Evolutionary conservation across 805 yeast genomes (phyloP).

Genomic region (Cyberlindnera amylophila): DNA sequence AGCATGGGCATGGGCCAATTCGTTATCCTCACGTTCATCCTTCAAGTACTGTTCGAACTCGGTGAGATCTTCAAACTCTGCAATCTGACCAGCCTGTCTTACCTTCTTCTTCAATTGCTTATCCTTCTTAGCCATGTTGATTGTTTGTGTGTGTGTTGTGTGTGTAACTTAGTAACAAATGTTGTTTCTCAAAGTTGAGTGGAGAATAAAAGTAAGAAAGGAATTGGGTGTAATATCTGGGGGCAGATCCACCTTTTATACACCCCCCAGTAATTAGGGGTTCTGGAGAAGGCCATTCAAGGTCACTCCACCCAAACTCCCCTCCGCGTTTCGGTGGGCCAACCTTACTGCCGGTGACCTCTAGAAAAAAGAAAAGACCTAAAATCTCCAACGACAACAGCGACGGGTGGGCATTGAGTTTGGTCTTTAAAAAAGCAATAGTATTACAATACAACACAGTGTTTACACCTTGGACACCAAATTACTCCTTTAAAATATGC

Average conservation of each 20-base stretch:
- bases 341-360: too few relatives aligned
- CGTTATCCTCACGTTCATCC: conserved; percentile 76
- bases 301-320: conserved; percentile 10
- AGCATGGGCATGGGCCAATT: conserved; percentile 65
- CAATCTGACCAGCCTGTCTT: conserved; percentile 20
- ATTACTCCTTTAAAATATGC: too few relatives aligned
- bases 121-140: conserved; percentile 17
- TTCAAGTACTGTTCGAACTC: conserved; percentile 61
- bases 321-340: background rate
- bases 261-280: background rate
- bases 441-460: too few relatives aligned
- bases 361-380: background rate
- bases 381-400: too few relatives aligned
- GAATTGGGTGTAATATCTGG: too few relatives aligned
- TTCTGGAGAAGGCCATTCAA: background rate
- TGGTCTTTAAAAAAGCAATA: too few relatives aligned
- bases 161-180: conserved; percentile 1
- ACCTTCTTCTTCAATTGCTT: conserved; percentile 23
- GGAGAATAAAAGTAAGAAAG: background rate
- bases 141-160: conserved; percentile 2
- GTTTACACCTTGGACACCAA: too few relatives aligned
- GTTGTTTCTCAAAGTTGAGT: conserved; percentile 2
- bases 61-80: conserved; percentile 56
- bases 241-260: too few relatives aligned
- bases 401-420: too few relatives aligned